Conservation (phyloP, 176 grass and related monocot genomes). For the Hyparrhenia diplandra region DNA sequence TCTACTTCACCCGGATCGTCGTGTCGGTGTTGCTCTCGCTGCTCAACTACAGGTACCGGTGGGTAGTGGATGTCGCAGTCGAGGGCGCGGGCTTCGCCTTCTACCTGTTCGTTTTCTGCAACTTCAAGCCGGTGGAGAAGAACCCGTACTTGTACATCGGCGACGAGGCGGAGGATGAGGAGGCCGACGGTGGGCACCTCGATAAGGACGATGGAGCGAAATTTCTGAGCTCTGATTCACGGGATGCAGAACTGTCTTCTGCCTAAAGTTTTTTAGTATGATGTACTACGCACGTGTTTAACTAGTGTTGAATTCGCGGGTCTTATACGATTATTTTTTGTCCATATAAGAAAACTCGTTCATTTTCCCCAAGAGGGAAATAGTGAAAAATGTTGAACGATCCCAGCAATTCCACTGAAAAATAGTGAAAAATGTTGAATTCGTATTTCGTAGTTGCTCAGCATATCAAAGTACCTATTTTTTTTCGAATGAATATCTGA, state of each 20-base stretch:
- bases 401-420: too few species aligned
- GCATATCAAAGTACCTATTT: too few species aligned
- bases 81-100: slow-evolving; percentile 49
- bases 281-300: not conserved
- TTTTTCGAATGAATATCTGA: too few species aligned
- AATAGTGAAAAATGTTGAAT: rapidly evolving
- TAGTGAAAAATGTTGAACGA: not conserved
- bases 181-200: slow-evolving; percentile 22
- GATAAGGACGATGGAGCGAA: slow-evolving; percentile 48
- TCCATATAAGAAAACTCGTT: not conserved
- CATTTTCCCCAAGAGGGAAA: not conserved
- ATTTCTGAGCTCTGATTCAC: slow-evolving; percentile 35
- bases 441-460: not conserved
- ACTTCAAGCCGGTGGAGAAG: slow-evolving; percentile 52
- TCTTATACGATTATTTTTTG: not conserved
- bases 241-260: not conserved
- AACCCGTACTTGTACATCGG: slow-evolving; percentile 61
- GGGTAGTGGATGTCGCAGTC: slow-evolving; percentile 38
- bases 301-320: not conserved
- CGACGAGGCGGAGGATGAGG: slow-evolving; percentile 28
- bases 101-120: slow-evolving; percentile 56
- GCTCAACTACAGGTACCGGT: slow-evolving; percentile 53
- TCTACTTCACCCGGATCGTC: slow-evolving; percentile 61
- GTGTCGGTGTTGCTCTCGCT: slow-evolving; percentile 28
- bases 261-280: not conserved